A percentile compares a stretch with the other conserved stretches of the same genome.
These are phyloP conservation scores for Posidonia australis DNA, from an alignment of 106 monocot genomes.

Conservation along the genomic window DNA sequence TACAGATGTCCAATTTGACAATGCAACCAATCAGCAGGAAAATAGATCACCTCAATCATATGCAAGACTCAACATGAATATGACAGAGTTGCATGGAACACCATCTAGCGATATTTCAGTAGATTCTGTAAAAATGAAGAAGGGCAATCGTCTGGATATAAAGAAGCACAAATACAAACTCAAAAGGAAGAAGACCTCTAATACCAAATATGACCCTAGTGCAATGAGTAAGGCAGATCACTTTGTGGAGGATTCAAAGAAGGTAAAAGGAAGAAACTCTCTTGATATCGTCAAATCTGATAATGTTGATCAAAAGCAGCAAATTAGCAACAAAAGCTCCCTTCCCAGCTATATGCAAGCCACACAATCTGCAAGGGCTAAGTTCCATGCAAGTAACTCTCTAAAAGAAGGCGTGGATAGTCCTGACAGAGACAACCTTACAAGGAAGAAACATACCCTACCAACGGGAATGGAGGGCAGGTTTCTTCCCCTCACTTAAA, in stretches of 20 bases:
- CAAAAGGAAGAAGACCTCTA: not conserved
- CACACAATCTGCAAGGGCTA: conserved; percentile 1
- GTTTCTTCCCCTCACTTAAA: no score
- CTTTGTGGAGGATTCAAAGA: not conserved
- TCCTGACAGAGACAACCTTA: no score
- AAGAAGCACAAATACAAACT: not conserved
- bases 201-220: not conserved
- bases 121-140: not conserved
- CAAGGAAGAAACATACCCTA: no score
- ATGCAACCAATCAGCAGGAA: not conserved
- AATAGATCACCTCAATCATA: not conserved
- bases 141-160: not conserved
- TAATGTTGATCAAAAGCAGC: not conserved
- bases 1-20: not conserved
- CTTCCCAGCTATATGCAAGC: conserved; percentile 8
- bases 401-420: no score
- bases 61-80: not conserved
- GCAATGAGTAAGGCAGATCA: not conserved
- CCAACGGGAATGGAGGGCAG: no score
- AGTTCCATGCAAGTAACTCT: not conserved
- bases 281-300: not conserved
- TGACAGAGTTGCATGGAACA: not conserved
- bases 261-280: not conserved
- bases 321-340: not conserved
- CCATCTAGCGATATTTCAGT: not conserved